Conservation (phyloP, 768 basidiomycete species). For the Sporobolomyces roseus region DNA sequence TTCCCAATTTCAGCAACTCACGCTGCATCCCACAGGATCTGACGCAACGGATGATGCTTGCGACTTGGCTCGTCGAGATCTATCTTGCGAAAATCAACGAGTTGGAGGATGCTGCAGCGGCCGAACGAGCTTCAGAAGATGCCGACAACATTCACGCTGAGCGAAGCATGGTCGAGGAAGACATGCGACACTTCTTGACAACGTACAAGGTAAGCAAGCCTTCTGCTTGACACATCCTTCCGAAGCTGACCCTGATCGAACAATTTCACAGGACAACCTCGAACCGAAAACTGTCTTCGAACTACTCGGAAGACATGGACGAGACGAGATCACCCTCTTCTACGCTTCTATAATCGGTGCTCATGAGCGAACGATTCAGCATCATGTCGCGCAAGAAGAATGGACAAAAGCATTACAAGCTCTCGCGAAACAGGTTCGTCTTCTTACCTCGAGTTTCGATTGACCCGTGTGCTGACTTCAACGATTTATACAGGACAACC, state of each 20-base stretch:
- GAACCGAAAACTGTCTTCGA: slow-evolving; percentile 84
- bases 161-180: slow-evolving; percentile 79
- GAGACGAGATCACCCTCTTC: slow-evolving; percentile 85
- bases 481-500: slow-evolving; percentile 58
- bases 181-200: slow-evolving; percentile 83
- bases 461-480: not conserved
- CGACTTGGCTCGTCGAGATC: slow-evolving; percentile 97
- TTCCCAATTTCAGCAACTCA: no score
- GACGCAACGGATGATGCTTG: slow-evolving; percentile 93
- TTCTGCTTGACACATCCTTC: not conserved
- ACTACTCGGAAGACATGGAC: slow-evolving; percentile 85
- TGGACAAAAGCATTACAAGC: slow-evolving; percentile 34
- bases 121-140: slow-evolving; percentile 60
- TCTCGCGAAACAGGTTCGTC: slow-evolving; percentile 28
- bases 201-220: slow-evolving; percentile 72
- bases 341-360: slow-evolving; percentile 81
- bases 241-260: not conserved
- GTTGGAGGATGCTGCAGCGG: slow-evolving; percentile 86
- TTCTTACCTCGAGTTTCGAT: not conserved
- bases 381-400: slow-evolving; percentile 71
- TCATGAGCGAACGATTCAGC: slow-evolving; percentile 74
- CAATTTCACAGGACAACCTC: slow-evolving; percentile 66
- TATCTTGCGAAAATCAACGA: slow-evolving; percentile 96
- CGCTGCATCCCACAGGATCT: slow-evolving; percentile 59
- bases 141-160: slow-evolving; percentile 80